These are phyloP conservation scores for Fusarium nelsonii DNA, from an alignment of 2,329 filamentous ascomycete species.

Conservation along the genomic window DNA sequence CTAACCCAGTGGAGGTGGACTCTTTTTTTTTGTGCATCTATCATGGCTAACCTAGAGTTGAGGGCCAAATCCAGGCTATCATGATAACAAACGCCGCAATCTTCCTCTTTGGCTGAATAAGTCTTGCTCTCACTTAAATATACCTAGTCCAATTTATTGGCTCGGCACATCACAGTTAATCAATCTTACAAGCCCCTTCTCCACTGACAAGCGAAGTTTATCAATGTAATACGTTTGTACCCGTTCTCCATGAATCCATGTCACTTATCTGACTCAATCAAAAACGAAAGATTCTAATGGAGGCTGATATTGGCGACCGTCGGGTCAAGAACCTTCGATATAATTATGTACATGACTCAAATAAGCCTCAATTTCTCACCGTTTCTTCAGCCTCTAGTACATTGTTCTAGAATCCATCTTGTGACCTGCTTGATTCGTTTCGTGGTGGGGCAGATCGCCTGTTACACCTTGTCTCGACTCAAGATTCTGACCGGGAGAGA, in stretches of 20 bases:
- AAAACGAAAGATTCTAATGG: not conserved
- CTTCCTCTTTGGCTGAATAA: not conserved
- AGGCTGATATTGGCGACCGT: too few species aligned
- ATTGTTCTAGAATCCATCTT: constrained; percentile 32
- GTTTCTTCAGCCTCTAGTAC: constrained; percentile 23
- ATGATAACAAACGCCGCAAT: not conserved
- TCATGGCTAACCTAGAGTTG: constrained; percentile 16
- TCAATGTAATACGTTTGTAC: not conserved
- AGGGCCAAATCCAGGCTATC: not conserved
- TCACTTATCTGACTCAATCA: not conserved
- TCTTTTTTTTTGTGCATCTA: constrained; percentile 12
- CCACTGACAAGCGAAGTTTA: constrained; percentile 6
- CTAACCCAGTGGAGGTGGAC: not conserved
- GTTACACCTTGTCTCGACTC: constrained; percentile 37
- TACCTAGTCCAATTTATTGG: not conserved
- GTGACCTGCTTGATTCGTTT: constrained; percentile 41
- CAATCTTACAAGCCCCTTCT: not conserved
- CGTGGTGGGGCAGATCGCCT: constrained; percentile 39
- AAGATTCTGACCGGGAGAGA: constrained; percentile 32
- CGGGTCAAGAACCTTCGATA: not conserved
- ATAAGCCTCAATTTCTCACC: constrained; percentile 22
- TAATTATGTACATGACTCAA: not conserved
- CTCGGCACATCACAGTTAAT: not conserved
- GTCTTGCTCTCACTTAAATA: not conserved
- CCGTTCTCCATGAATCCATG: not conserved